Conservation (phyloP, 2,329 filamentous ascomycete genomes). For the Neonectria magnoliae region DNA sequence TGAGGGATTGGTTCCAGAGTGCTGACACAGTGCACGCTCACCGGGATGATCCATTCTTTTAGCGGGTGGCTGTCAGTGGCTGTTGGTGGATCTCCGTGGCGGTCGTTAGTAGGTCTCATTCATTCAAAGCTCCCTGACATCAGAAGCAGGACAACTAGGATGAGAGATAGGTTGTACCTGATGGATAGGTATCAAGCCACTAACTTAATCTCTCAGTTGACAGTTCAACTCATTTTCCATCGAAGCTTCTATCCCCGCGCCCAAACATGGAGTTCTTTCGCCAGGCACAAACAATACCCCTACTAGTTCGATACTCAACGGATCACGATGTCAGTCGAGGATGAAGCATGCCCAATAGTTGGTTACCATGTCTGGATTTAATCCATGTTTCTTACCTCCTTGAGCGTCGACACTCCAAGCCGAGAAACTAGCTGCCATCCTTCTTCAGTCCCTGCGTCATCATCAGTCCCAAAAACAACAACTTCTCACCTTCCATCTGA, state of each 20-base stretch:
- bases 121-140: neutral
- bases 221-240: neutral
- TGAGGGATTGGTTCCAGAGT: neutral
- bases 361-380: neutral
- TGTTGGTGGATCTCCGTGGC: constrained; percentile 2
- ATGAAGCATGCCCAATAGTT: neutral
- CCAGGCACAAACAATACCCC: neutral
- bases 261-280: neutral
- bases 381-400: neutral
- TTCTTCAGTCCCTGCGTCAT: neutral
- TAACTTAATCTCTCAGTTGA: neutral
- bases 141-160: neutral
- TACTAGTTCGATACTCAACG: neutral
- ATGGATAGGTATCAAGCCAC: neutral
- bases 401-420: neutral
- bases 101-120: neutral
- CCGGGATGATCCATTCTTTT: neutral
- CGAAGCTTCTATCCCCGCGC: neutral
- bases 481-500: neutral
- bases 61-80: constrained; percentile 4
- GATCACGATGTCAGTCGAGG: neutral
- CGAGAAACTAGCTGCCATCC: neutral
- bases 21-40: neutral
- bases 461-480: neutral
- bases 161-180: neutral